Conservation (phyloP, 2,329 filamentous ascomycete genomes). For the Neodidymelliopsis sp. region DNA sequence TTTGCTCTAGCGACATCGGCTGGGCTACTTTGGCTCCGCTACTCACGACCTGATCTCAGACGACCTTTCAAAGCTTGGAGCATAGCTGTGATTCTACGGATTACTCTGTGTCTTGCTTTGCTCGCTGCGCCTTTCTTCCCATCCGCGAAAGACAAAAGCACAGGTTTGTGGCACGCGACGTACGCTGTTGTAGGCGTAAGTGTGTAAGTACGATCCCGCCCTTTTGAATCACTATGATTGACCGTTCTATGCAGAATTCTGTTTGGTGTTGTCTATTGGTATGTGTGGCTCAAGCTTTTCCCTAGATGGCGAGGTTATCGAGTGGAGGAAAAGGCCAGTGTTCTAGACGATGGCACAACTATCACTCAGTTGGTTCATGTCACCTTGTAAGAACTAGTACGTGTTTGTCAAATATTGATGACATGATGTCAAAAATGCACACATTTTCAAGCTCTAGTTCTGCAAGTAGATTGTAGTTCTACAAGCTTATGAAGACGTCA, state of each 20-base stretch:
- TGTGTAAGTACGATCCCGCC: constrained; percentile 53
- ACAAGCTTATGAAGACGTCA: background rate
- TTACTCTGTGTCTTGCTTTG: constrained; percentile 62
- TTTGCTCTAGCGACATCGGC: constrained; percentile 64
- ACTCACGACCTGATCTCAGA: constrained; percentile 64
- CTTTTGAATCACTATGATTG: too few relatives aligned
- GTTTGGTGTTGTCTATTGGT: constrained; percentile 72
- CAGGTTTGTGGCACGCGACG: constrained; percentile 58
- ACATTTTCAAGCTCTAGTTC: background rate
- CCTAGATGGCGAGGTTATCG: constrained; percentile 67
- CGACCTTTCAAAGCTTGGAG: constrained; percentile 72
- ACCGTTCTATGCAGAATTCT: constrained; percentile 57
- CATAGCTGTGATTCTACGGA: constrained; percentile 64
- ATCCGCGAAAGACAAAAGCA: constrained; percentile 45
- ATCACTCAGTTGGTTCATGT: constrained; percentile 64
- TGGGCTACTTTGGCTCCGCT: constrained; percentile 68
- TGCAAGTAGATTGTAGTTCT: background rate
- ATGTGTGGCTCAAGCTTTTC: constrained; percentile 68
- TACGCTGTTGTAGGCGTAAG: constrained; percentile 62
- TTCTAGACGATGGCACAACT: constrained; percentile 71
- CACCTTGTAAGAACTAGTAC: constrained; percentile 10
- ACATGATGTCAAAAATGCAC: constrained; percentile 4
- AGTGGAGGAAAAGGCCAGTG: constrained; percentile 67
- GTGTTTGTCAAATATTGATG: background rate
- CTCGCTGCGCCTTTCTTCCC: constrained; percentile 70